Base-by-base conservation (phyloP, 257 asterid genomes). In the Przewalskia tangutica region DNA sequence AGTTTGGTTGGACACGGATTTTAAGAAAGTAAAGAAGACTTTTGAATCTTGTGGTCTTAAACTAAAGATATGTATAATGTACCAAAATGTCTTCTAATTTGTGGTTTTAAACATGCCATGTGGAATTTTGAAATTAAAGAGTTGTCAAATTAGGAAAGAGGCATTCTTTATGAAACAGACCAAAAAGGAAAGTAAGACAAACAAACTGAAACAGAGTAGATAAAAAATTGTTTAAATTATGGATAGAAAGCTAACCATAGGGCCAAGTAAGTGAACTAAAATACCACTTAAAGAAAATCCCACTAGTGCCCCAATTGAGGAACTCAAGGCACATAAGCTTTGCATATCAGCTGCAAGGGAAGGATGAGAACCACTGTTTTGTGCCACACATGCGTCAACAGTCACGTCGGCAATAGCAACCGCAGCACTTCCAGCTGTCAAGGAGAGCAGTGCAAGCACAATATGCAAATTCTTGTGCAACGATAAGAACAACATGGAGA, bases 321-420 rank as follows among this genome's bases (percentile, higher is more conserved):
- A 80, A 85, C 99, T 94, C 85, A 96, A 85, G 56, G 97, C 87
- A 40, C 99, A 96, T 79, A 96, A 91, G 88, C 98, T 94, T 87
- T 96, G 99, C 93, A 96, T 91, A 84, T 96, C 97, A 55, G 97
- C 90, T 80, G 99, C 99, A 64, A 94, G 93, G 54, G 91, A 88
- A 73, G 95, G 97, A 85, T 88, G 92, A 66, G 50, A 79, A 63
- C 95, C 95, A 8, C 99, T 96, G 53, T 90, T 94, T 87, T 94
- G 97, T 8, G 97, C 98, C 68, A 94, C 98, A 63, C 98, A 96
- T 32, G 99, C 99, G 84, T 96, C 99, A 7, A 96, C 91, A 13
- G 99, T 96, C 70, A 96, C 99, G 62, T 96, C 99, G 13, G 99
- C 98, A 79, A 96, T 94, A 8, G 99, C 99, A 77, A 93, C 98